These are phyloP conservation scores for Syncephalastrum monosporum DNA, from an alignment of 371 early-diverging fungal genomes.

Conservation along the genomic window DNA sequence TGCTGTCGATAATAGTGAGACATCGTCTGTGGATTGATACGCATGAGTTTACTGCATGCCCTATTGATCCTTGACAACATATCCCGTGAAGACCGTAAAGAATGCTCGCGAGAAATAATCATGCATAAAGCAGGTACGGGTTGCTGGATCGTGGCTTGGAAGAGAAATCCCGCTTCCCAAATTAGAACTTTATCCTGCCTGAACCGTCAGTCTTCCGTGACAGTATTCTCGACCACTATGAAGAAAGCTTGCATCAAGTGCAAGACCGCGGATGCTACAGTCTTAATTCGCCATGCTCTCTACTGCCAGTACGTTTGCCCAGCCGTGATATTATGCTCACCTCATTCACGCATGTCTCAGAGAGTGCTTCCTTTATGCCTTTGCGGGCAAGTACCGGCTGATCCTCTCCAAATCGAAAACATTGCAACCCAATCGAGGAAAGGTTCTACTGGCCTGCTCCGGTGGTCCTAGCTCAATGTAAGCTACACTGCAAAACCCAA, in stretches of 20 bases:
- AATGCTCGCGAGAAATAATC: neutral
- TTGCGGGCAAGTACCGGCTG: constrained; percentile 67
- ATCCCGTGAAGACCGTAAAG: neutral
- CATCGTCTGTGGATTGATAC: no score
- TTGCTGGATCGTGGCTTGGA: neutral
- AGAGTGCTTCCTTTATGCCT: constrained; percentile 63
- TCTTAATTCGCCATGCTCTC: constrained; percentile 68
- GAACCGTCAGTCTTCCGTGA: neutral
- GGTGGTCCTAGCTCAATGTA: constrained; percentile 85
- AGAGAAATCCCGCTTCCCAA: neutral
- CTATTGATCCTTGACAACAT: neutral
- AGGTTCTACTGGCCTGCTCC: constrained; percentile 79
- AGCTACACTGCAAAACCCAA: constrained; percentile 1
- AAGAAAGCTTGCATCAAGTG: constrained; percentile 69
- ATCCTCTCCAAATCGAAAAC: constrained; percentile 50
- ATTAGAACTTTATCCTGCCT: neutral
- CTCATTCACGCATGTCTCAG: constrained; percentile 18
- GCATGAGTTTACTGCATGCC: no score
- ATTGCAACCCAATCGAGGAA: constrained; percentile 39
- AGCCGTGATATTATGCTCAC: neutral
- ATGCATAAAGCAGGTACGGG: neutral
- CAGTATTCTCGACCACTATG: neutral
- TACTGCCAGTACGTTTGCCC: constrained; percentile 69
- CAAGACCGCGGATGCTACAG: constrained; percentile 61
- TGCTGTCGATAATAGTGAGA: no score